phyloP scores from a whole-genome alignment of 257 asterid genomes.

The Eustoma russellianum region DNA sequence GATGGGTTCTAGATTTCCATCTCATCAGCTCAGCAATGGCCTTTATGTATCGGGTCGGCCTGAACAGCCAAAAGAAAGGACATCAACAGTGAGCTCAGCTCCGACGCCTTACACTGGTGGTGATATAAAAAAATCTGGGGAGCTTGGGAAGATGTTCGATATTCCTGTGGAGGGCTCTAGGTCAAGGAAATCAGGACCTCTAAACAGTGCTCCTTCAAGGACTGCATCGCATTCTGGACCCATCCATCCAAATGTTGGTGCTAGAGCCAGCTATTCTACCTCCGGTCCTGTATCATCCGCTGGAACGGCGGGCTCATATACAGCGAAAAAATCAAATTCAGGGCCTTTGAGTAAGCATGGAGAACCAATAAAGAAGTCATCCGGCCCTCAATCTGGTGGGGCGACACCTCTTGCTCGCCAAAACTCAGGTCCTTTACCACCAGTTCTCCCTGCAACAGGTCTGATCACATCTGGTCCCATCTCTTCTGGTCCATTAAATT shows the following conservation, averaged over 20 bases:
- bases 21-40: slow-evolving; percentile 93
- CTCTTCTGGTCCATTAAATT: slow-evolving; percentile 68
- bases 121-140: slow-evolving; percentile 86
- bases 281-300: slow-evolving; percentile 69
- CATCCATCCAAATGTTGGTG: slow-evolving; percentile 44
- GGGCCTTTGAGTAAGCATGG: slow-evolving; percentile 87
- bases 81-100: slow-evolving; percentile 66
- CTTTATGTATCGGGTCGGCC: slow-evolving; percentile 86
- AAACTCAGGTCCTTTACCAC: slow-evolving; percentile 76
- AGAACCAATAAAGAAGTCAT: slow-evolving; percentile 73
- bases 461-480: slow-evolving; percentile 84
- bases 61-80: slow-evolving; percentile 76
- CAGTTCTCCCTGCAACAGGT: slow-evolving; percentile 78
- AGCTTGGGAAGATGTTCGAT: slow-evolving; percentile 89
- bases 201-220: slow-evolving; percentile 46
- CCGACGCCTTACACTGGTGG: slow-evolving; percentile 95
- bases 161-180: slow-evolving; percentile 71
- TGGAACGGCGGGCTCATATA: slow-evolving; percentile 45
- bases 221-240: slow-evolving; percentile 76
- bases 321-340: slow-evolving; percentile 71
- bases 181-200: slow-evolving; percentile 82
- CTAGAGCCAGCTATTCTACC: slow-evolving; percentile 69
- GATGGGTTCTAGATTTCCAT: slow-evolving; percentile 93
- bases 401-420: slow-evolving; percentile 63
- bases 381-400: slow-evolving; percentile 88